Evolutionary conservation across 176 grass and related monocot species (phyloP), one percentile per base, ranked within the genome.

Genomic region (Tillandsia fasciculata): DNA sequence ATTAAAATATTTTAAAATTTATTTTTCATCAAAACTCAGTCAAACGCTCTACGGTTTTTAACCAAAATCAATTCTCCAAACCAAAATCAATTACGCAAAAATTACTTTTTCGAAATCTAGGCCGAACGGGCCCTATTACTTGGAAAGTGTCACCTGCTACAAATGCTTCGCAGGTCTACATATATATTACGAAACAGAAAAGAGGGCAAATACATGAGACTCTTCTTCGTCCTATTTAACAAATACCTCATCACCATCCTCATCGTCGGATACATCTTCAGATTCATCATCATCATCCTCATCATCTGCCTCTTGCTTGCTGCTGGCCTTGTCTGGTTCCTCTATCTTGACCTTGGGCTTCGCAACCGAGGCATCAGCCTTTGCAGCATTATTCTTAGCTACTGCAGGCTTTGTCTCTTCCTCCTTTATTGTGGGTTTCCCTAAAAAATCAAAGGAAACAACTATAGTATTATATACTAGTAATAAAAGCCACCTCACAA

Each of bases 341-440:
- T 52, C 79, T 57, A 53, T 26, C 77, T 33, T 78, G 28, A 22
- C 3, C 63, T 66, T 81, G 56, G 78, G 10, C 74, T 91, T 86
- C 10, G 78, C 52, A 58, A 71, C 77, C 22, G 74, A 33, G 24
- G 75, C 72, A 24, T 13, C 71, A 10, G 67, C 63, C 52, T 72
- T 81, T 6, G 10, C 18, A 63, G 12, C 65, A 58, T 61, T 61
- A 48, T 28, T 12, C 76, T 72, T 84, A 65, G 5, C 66, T 53
- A 72, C 70, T 10, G 51, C 28, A 66, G 52, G 64, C 50, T 83
- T 83, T 23, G 74, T 12, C 50, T 64, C 14, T 53, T 79, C 82
- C 50, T 69, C 78, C 69, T 91, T 91, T 3, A 3, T 75, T 17
- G 48, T 64, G 50, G 49, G 29, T 82, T 88, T 86, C 70, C 80